Percentiles rank a stretch among this genome's conserved stretches.
These are phyloP conservation scores for Pestalotiopsis sp. DNA, from an alignment of 2,329 filamentous ascomycete genomes.

Conservation along the genomic window DNA sequence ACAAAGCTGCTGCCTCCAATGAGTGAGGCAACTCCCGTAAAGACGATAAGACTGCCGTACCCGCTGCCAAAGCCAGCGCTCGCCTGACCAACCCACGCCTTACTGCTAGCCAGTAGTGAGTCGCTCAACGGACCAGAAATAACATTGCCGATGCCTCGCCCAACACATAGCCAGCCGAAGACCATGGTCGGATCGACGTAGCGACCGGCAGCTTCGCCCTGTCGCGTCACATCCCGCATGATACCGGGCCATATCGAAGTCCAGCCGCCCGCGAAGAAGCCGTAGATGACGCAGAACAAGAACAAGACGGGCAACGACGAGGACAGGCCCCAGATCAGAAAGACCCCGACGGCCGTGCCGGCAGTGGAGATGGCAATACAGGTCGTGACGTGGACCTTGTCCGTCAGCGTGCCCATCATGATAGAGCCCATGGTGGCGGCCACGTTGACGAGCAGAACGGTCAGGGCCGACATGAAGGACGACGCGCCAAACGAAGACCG, in stretches of 20 bases:
- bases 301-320: constrained; percentile 56
- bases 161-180: constrained; percentile 54
- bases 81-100: constrained; percentile 39
- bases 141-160: constrained; percentile 65
- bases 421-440: constrained; percentile 48
- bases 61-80: constrained; percentile 50
- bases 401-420: constrained; percentile 49
- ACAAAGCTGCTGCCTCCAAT: constrained; percentile 48
- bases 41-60: constrained; percentile 58
- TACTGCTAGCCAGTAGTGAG: constrained; percentile 44
- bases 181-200: constrained; percentile 54
- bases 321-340: constrained; percentile 66
- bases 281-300: constrained; percentile 53
- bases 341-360: constrained; percentile 47
- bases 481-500: constrained; percentile 39
- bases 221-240: constrained; percentile 32
- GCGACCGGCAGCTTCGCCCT: constrained; percentile 18
- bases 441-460: constrained; percentile 50
- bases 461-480: constrained; percentile 45
- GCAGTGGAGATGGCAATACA: constrained; percentile 52
- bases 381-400: constrained; percentile 45
- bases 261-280: constrained; percentile 55
- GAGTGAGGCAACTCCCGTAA: constrained; percentile 56
- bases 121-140: constrained; percentile 60
- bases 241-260: constrained; percentile 25